Evolutionary conservation across 148 eudicot genomes (phyloP).

Genomic region (Arbutus unedo): DNA sequence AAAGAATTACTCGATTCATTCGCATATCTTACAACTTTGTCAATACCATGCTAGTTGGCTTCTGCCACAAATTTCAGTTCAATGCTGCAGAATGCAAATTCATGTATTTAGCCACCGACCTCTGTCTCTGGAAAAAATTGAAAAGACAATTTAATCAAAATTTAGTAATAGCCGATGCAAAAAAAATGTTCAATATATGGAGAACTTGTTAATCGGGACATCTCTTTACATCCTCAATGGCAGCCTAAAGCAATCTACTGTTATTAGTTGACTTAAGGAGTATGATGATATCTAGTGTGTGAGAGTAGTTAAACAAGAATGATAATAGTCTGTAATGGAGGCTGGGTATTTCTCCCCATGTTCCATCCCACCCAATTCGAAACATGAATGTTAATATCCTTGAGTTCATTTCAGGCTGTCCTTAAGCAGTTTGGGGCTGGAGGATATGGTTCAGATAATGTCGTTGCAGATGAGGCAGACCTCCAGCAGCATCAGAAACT

Average conservation of each 20-base stretch:
- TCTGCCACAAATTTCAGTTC: neutral
- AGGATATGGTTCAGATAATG: conserved; percentile 77
- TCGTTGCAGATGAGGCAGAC: conserved; percentile 70
- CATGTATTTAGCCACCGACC: neutral
- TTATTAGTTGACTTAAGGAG: neutral
- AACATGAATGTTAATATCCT: conserved; percentile 10
- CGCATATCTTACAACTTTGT: neutral
- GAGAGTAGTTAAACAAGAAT: neutral
- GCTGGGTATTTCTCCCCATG: conserved; percentile 2
- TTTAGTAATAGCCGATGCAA: neutral
- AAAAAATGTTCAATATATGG: neutral
- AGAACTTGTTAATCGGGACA: neutral
- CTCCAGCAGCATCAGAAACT: conserved; percentile 89
- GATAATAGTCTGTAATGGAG: neutral
- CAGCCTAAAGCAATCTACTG: neutral
- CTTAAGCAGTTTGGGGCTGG: conserved; percentile 92
- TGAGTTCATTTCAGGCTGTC: conserved; percentile 60
- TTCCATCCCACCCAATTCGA: neutral
- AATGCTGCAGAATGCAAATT: neutral
- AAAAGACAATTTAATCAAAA: neutral
- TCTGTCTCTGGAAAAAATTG: neutral
- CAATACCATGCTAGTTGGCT: neutral
- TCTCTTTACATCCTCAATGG: conserved; percentile 5
- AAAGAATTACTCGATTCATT: neutral
- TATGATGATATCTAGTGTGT: neutral